phyloP scores from a whole-genome alignment of 2,329 filamentous ascomycete genomes.

The Venturia nashicola region DNA sequence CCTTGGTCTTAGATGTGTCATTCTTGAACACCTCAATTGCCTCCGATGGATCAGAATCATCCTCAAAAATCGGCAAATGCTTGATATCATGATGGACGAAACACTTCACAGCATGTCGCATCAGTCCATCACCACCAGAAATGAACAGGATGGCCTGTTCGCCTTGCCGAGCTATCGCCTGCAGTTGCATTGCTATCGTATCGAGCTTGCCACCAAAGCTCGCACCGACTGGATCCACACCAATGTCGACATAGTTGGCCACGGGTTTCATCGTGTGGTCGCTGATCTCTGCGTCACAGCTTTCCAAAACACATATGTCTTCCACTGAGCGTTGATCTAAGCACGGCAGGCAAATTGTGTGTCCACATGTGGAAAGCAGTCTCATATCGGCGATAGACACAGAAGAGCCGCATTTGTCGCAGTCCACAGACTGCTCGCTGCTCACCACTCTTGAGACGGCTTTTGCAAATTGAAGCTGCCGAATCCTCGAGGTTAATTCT shows the following conservation, averaged over 20 bases:
- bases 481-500: neutral
- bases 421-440: neutral
- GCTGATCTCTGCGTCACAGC: neutral
- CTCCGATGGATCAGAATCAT: too few relatives aligned
- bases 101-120: neutral
- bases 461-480: neutral
- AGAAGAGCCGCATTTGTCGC: neutral
- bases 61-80: too few relatives aligned
- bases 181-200: conserved; percentile 9
- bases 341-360: neutral
- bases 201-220: conserved; percentile 16
- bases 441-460: neutral
- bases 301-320: neutral
- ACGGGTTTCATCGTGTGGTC: neutral
- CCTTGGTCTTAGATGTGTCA: neutral
- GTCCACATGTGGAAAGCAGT: conserved; percentile 1
- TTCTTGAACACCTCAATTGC: neutral
- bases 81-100: neutral
- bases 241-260: neutral
- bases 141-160: conserved; percentile 13
- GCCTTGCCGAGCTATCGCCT: too few relatives aligned
- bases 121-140: neutral
- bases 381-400: neutral
- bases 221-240: neutral
- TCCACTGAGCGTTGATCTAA: neutral